A percentile compares a stretch with the other conserved stretches of the same genome.
phyloP scores from a whole-genome alignment of 108 stramenopile genomes.

The Cylindrotheca fusiformis region DNA sequence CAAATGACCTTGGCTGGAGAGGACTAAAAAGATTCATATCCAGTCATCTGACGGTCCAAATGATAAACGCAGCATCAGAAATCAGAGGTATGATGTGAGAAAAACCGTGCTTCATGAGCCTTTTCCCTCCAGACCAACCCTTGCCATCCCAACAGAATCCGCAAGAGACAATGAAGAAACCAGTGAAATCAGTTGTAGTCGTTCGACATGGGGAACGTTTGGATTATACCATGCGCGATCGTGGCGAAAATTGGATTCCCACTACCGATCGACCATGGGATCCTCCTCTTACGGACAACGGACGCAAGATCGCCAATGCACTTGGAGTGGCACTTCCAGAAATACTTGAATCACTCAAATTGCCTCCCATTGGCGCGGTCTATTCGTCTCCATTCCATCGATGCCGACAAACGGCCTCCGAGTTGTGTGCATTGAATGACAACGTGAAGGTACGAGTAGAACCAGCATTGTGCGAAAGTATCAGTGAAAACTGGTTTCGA shows the following conservation, averaged over 20 bases:
- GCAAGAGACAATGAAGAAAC: too few relatives aligned
- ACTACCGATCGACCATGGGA: conserved; percentile 47
- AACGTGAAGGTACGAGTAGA: conserved; percentile 29
- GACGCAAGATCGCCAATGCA: conserved; percentile 21
- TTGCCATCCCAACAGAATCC: too few relatives aligned
- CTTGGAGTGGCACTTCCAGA: conserved; percentile 26
- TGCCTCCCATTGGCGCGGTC: conserved; percentile 32
- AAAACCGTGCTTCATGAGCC: too few relatives aligned
- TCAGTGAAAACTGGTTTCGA: conserved; percentile 52
- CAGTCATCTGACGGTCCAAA: too few relatives aligned
- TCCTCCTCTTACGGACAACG: conserved; percentile 44
- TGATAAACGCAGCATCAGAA: too few relatives aligned
- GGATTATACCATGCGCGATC: conserved; percentile 38
- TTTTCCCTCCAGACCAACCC: too few relatives aligned
- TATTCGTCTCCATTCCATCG: conserved; percentile 47
- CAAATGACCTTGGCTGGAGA: too few relatives aligned
- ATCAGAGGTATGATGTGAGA: too few relatives aligned
- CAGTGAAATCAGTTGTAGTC: conserved; percentile 28
- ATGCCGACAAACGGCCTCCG: conserved; percentile 45
- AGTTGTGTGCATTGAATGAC: conserved; percentile 4
- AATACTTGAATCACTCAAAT: conserved; percentile 15
- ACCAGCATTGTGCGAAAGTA: conserved; percentile 42
- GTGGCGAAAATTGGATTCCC: conserved; percentile 42
- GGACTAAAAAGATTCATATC: too few relatives aligned
- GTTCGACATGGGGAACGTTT: conserved; percentile 56